Base-by-base conservation (phyloP, 495 filamentous ascomycete species). In the Amniculicola lignicola region DNA sequence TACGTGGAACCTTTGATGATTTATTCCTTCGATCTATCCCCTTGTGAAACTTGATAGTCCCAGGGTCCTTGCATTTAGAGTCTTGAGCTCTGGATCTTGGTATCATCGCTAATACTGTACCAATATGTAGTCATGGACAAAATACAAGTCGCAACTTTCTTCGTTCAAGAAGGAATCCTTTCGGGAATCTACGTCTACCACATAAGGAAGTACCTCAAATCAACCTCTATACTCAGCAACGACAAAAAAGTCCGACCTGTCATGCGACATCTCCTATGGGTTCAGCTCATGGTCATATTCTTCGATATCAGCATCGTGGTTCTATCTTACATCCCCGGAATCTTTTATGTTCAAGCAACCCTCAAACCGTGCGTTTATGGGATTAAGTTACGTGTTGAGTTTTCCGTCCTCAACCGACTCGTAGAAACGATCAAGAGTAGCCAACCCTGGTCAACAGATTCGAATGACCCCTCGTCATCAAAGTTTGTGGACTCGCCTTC, bases 191-290 rank as follows among this genome's bases (percentile, higher is more conserved):
- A 54, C 41, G 47, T 54, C 24, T 9, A 11, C 23, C 15, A 54
- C 19, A 54, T 41, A 2, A 27, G 24, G 10, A 27, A 36, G 23
- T 23, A 52, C 19, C 27, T 76, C 15, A 47, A 51, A 31, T 46
- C 52, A 28, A 46, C 63, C 31, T 41, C 67, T n/a, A 7, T 33
- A n/a, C 33, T 53, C 5, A 15, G 54, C 9, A 61, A 15, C 24
- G 22, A 52, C 5, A 36, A 67, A 15, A 53, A 51, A 5, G 47
- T 51, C 6, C 16, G 9, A 9, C 7, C 7, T 9, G 67, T 81
- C 42, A 65, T 76, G 22, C 33, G 36, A 2, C 54, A 59, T 18
- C 55, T 63, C n/a, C 36, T 63, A 24, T 11, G 4, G 14, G 47
- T 47, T 7, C 59, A 63, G 40, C 25, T 63, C 4, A 19, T 59